Base-by-base conservation (phyloP, 306 rosid species). In the Acacia melanoxylon region DNA sequence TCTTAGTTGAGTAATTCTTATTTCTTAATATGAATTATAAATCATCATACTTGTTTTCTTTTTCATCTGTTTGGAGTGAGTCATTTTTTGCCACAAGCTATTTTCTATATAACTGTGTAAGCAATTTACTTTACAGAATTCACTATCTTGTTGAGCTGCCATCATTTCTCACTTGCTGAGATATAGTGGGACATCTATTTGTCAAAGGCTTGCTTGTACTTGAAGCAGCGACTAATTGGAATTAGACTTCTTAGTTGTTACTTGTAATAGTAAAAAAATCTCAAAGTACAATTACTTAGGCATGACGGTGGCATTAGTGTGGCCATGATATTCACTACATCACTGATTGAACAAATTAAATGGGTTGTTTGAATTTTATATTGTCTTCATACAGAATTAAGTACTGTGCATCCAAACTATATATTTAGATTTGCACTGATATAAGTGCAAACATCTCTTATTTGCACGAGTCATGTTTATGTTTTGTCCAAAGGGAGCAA, bases 41-140 rank as follows among this genome's bases (percentile, higher is more conserved):
- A 25, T 4, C 35, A 48, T 59, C 56, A 58, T 29, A 37, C 37
- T 63, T 49, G 37, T 48, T 29, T 68, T 68, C 72, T 63, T 6
- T 29, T 27, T 63, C 10, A 12, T 33, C 84, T 27, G 29, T 68
- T 66, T 19, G 58, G 61, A 81, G 56, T 59, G 80, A 63, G 31
- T 51, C 12, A 20, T 66, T 78, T 78, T 79, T 40, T 25, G 70
- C 78, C 81, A 82, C 83, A 40, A 78, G 71, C 69, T 70, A 29
- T 24, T 62, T 62, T 46, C 37, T 44, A 27, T 58, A 45, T 29
- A 9, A 44, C 51, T 46, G 68, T 20, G 68, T 33, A 82, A 78
- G 86, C 59, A 74, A 48, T 68, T 48, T 82, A 48, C 33, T 41
- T 68, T 15, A 68, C 72, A 58, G 46, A 59, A 22, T 59, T 59